Base-by-base conservation (phyloP, 2,329 filamentous ascomycete genomes). In the Ilyonectria sp. region DNA sequence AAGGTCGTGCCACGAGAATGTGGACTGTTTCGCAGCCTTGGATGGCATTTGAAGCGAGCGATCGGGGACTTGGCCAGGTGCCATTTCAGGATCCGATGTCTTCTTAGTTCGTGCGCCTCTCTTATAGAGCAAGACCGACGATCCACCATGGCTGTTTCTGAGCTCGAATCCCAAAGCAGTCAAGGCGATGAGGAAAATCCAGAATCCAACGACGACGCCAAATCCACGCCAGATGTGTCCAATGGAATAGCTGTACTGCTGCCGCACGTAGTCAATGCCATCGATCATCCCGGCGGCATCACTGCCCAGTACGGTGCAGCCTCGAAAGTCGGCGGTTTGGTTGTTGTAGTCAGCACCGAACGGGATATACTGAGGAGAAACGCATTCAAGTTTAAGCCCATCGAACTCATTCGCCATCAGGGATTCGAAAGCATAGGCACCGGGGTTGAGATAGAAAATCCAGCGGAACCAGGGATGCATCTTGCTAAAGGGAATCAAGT, bases 1-100 rank as follows among this genome's bases (percentile, higher is more conserved):
- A 40, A 93, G 84, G 72, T 93, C 83, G 47, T 87, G 84, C 89
- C 91, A 94, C 4, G 91, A 93, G 78, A 93, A 93, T 52, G 91
- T 84, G 17, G 87, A 88, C 47, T 91, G 87, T 67, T 87, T 89
- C 46, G 85, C 85, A 6, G 84, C 85, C 23, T 63, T 26, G 5
- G 49, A 29, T 11, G 33, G 40, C 5, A 50, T 6, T 31, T 64
- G 59, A 29, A 44, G 8, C 33, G 63, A 63, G 3, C 26, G 52
- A 44, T 59, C 58, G 7, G 52, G 33, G 8, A 15, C 15, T 46
- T 56, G 49, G 15, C 49, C 26, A 17, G 61, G 56, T 9, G 57
- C 55, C 57, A 65, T 66, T 52, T 69, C 66, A 1, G 53, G 81
- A 35, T 84, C 77, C 31, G 82, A 78, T 17, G 83, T 83, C 60